Evolutionary conservation across 129 eudicot genomes (phyloP).

Genomic region (Flaveria brownii): DNA sequence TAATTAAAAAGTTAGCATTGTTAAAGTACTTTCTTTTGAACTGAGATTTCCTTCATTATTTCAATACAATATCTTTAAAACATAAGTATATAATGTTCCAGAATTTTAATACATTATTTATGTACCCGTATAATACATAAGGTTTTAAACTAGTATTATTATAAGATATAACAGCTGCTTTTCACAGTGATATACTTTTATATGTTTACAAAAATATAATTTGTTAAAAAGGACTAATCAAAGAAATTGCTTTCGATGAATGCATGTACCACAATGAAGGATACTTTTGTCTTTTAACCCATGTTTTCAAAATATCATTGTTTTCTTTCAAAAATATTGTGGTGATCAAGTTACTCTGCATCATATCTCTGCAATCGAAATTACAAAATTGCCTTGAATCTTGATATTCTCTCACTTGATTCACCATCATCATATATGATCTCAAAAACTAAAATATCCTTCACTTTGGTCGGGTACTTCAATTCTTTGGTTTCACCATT

Average conservation of each 20-base stretch:
- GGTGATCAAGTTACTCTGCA: slow-evolving; percentile 27
- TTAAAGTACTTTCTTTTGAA: too few species aligned
- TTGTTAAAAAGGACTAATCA: not conserved
- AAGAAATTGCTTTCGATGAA: not conserved
- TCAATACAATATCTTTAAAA: too few species aligned
- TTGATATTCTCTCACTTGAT: slow-evolving; percentile 15
- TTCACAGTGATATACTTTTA: too few species aligned
- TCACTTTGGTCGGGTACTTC: slow-evolving; percentile 27
- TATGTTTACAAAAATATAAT: not conserved
- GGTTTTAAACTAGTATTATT: too few species aligned
- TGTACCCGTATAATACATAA: too few species aligned
- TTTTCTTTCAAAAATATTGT: slow-evolving; percentile 18
- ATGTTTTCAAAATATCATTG: not conserved
- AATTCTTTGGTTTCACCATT: slow-evolving; percentile 16
- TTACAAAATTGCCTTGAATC: slow-evolving; percentile 22
- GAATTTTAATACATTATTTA: too few species aligned
- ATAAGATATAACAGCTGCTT: too few species aligned
- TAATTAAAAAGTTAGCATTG: too few species aligned
- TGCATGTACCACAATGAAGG: slow-evolving; percentile 1
- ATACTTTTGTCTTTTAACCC: slow-evolving; percentile 1
- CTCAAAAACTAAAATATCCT: slow-evolving; percentile 32
- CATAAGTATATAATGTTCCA: too few species aligned
- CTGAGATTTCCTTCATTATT: too few species aligned
- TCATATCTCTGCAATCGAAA: slow-evolving; percentile 16
- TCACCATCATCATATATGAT: slow-evolving; percentile 32